phyloP scores from a whole-genome alignment of 768 basidiomycete species.

The Lentinula lateritia region DNA sequence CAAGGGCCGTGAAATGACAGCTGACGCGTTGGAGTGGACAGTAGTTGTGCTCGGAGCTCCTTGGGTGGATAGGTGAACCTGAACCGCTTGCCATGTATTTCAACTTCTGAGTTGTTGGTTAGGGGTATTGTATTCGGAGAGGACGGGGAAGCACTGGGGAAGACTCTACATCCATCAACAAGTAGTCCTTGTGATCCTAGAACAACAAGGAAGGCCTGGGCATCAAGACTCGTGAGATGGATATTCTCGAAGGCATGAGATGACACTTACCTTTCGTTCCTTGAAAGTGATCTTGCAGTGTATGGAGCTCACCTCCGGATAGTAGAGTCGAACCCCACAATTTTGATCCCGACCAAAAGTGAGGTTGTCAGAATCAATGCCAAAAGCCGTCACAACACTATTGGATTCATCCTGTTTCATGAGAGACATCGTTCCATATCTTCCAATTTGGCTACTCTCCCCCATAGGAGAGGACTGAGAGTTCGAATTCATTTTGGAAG shows the following conservation, averaged over 20 bases:
- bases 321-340: constrained; percentile 69
- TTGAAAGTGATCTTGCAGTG: constrained; percentile 69
- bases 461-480: not conserved
- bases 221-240: not conserved
- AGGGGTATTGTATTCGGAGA: constrained; percentile 56
- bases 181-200: constrained; percentile 51
- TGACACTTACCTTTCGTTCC: constrained; percentile 47
- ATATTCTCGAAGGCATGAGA: not conserved
- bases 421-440: constrained; percentile 60
- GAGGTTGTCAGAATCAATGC: constrained; percentile 62
- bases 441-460: constrained; percentile 44
- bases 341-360: constrained; percentile 63
- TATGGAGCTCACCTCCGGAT: constrained; percentile 51
- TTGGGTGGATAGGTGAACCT: constrained; percentile 74
- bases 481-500: not conserved
- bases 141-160: constrained; percentile 30
- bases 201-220: constrained; percentile 63
- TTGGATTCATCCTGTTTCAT: constrained; percentile 47
- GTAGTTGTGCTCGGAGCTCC: constrained; percentile 49
- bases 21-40: constrained; percentile 45
- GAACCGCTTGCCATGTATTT: constrained; percentile 66
- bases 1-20: constrained; percentile 12
- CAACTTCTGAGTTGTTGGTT: constrained; percentile 58
- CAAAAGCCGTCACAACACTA: constrained; percentile 56
- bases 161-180: constrained; percentile 61